Evolutionary conservation across 192 early-diverging fungal genomes (phyloP), one percentile per base, ranked within the genome.

Genomic region (Oehlia diaphana): DNA sequence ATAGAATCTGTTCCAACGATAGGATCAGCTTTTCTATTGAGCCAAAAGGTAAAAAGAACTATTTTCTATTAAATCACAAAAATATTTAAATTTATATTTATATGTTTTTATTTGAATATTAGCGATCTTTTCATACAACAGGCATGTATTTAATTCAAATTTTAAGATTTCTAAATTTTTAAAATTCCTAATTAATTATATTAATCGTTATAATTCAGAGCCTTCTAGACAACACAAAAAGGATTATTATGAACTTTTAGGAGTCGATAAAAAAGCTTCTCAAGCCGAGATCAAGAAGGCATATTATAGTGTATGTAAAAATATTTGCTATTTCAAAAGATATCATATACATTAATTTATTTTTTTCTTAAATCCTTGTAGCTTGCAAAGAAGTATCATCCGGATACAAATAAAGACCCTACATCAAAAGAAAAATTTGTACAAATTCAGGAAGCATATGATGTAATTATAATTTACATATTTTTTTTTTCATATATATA

Each of bases 401-500:
- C 98, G 1, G 98, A 99, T 79, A 97, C 98, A 21, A 98, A 97
- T 91, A 98, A 98, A 81, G 94, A 93, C 44, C 86, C 92, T 44
- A 88, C 87, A 9, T 95, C 98, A 39, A 95, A 96, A 77, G 98
- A 99, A 83, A 96, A 95, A 87, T 99, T 99, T 87, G 87, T 98
- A 12, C 95, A 99, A 86, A 94, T 99, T 80, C 97, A 99, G 82
- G 93, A 97, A 80, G 97, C 98, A 0, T 99, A 99, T 82, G 96
- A 98, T 71, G 77, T 67, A 79, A 62, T 23, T 70, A 87, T 88
- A 74, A 13, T 33, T 6, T 16, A 39, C 33, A 6, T 33, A 13
- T 10, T 71, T 19, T 68, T 73, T 28, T 82, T 16, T 31, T 61
- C 85, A 72, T 47, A 21, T 13, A 9, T 39, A 21, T 37, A 0